phyloP scores from a whole-genome alignment of 2,329 filamentous ascomycete genomes.

The Penicillium sclerotiorum region DNA sequence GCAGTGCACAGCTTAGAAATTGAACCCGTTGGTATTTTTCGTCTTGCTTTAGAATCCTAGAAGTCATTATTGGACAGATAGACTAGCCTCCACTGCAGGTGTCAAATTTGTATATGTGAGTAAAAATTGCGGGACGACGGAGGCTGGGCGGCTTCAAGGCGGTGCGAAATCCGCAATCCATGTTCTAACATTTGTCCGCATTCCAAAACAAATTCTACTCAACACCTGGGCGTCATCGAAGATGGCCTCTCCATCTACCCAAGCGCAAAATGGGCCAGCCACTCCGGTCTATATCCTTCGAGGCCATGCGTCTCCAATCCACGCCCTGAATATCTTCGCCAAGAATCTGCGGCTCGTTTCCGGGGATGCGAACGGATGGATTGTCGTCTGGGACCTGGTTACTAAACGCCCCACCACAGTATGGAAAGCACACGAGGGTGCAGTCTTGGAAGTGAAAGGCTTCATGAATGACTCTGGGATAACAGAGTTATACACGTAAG shows the following conservation, averaged over 20 bases:
- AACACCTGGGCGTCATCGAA: not conserved
- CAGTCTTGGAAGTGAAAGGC: constrained; percentile 72
- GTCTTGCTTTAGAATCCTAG: too few relatives aligned
- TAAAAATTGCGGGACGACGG: too few relatives aligned
- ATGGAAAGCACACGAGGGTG: constrained; percentile 80
- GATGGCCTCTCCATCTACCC: not conserved
- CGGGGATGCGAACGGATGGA: constrained; percentile 86
- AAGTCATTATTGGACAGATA: too few relatives aligned
- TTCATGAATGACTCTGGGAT: constrained; percentile 52
- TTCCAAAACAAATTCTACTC: not conserved
- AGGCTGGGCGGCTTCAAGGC: not conserved
- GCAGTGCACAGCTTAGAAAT: too few relatives aligned
- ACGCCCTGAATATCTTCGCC: constrained; percentile 72
- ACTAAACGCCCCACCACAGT: constrained; percentile 79
- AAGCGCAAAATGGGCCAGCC: constrained; percentile 40
- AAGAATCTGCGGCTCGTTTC: constrained; percentile 77
- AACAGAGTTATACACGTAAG: constrained; percentile 82
- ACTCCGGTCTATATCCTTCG: constrained; percentile 74
- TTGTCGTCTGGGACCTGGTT: constrained; percentile 81
- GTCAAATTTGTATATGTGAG: too few relatives aligned
- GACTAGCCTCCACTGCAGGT: too few relatives aligned
- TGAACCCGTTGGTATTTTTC: too few relatives aligned
- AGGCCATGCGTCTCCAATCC: constrained; percentile 80
- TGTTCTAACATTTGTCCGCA: too few relatives aligned
- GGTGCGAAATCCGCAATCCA: not conserved